Percentiles rank a stretch among this genome's conserved stretches.
Conservation (phyloP, 1,139 yeast species). For the Geotrichum histeridarum region DNA sequence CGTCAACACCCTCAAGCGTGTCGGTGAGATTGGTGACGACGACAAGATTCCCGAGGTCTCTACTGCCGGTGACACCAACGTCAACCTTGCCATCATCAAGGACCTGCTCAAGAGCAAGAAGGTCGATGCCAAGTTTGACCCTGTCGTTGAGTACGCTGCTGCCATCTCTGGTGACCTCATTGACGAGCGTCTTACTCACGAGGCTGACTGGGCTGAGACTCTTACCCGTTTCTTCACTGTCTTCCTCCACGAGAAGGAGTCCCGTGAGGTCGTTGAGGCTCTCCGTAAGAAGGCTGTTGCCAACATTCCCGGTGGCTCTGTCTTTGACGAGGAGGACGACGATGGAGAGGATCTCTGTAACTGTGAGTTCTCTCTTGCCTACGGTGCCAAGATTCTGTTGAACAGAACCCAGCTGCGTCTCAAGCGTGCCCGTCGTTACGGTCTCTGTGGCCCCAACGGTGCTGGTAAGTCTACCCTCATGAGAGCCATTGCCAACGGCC, state of each 20-base stretch:
- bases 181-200: slow-evolving; percentile 95
- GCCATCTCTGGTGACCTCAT: slow-evolving; percentile 98
- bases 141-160: slow-evolving; percentile 77
- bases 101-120: slow-evolving; percentile 65
- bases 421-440: slow-evolving; percentile 99
- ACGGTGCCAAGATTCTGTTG: slow-evolving; percentile 99
- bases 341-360: slow-evolving; percentile 99
- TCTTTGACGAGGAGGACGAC: slow-evolving; percentile 97
- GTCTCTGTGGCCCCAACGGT: slow-evolving; percentile 99
- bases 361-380: slow-evolving; percentile 99
- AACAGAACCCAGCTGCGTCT: slow-evolving; percentile 98
- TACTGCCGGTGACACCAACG: slow-evolving; percentile 92
- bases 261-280: slow-evolving; percentile 86
- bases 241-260: slow-evolving; percentile 88
- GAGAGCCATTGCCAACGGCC: slow-evolving; percentile 99
- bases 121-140: slow-evolving; percentile 61
- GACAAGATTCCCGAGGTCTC: slow-evolving; percentile 93
- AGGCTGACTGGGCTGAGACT: slow-evolving; percentile 82
- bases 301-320: slow-evolving; percentile 94
- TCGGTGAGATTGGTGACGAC: slow-evolving; percentile 89
- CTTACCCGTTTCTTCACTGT: slow-evolving; percentile 92
- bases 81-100: slow-evolving; percentile 78
- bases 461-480: slow-evolving; percentile 99
- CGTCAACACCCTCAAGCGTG: slow-evolving; percentile 94
- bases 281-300: slow-evolving; percentile 95